Evolutionary conservation across 2,329 filamentous ascomycete genomes (phyloP).

Genomic region (Clarireedia hainanense): DNA sequence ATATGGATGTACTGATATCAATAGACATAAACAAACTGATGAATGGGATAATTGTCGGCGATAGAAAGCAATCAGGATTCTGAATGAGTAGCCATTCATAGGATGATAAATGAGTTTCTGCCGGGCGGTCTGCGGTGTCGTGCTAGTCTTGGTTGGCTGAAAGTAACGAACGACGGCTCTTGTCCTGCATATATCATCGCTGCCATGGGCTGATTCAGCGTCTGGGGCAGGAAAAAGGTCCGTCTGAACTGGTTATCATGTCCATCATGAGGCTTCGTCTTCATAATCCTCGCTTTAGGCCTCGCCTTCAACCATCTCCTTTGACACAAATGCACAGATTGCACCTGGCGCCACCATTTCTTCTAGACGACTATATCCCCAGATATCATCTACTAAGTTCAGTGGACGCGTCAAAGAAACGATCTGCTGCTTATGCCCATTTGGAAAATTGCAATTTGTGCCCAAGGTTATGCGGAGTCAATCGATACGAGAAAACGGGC

Average conservation of each 20-base stretch:
- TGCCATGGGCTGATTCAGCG: background rate
- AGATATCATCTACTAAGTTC: constrained; percentile 63
- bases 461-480: constrained; percentile 67
- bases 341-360: constrained; percentile 55
- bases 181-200: background rate
- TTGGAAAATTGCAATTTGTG: constrained; percentile 75
- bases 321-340: constrained; percentile 22
- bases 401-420: constrained; percentile 63
- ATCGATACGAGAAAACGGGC: constrained; percentile 72
- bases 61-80: too few species aligned
- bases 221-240: too few species aligned
- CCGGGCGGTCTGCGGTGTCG: background rate
- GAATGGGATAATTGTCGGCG: too few species aligned
- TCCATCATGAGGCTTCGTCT: background rate
- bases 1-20: too few species aligned
- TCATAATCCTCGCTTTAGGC: background rate
- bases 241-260: background rate
- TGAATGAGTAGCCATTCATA: background rate
- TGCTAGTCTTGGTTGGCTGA: too few species aligned
- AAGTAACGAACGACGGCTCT: too few species aligned
- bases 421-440: constrained; percentile 65
- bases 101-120: background rate
- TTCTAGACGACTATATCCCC: constrained; percentile 67
- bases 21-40: too few species aligned
- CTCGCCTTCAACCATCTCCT: background rate